These are phyloP conservation scores for Carex littledalei DNA, from an alignment of 176 grass and related monocot genomes.

Conservation along the genomic window DNA sequence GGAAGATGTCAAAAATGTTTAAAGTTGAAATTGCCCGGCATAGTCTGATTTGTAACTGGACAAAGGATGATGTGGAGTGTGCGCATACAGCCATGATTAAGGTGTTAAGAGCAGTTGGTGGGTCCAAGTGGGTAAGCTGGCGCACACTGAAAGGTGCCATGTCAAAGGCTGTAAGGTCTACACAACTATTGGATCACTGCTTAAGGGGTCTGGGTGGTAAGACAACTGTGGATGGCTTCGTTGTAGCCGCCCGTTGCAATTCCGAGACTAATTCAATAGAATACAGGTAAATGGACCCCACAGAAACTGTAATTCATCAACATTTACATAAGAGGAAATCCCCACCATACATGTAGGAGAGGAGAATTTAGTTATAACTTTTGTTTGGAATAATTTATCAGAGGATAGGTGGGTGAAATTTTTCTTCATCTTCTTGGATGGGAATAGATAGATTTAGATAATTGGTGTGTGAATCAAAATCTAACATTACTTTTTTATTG, in stretches of 20 bases:
- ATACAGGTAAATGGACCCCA: constrained; percentile 49
- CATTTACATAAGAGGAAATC: background rate
- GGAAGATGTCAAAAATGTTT: constrained; percentile 5
- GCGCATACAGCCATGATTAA: constrained; percentile 63
- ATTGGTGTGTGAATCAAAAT: background rate
- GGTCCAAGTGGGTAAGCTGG: constrained; percentile 65
- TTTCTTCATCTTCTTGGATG: background rate
- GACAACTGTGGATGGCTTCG: constrained; percentile 42
- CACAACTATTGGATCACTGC: constrained; percentile 66
- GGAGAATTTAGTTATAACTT: background rate
- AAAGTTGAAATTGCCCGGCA: constrained; percentile 29
- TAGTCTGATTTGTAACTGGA: constrained; percentile 34
- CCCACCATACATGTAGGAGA: background rate
- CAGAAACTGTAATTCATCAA: background rate
- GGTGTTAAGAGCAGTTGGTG: constrained; percentile 50
- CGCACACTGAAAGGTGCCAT: constrained; percentile 70
- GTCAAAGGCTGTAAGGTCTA: constrained; percentile 45
- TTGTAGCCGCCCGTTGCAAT: constrained; percentile 66
- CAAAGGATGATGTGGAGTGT: constrained; percentile 32
- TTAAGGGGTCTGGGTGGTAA: constrained; percentile 54
- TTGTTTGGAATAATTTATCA: background rate
- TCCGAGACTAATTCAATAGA: constrained; percentile 64
- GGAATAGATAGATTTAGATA: background rate
- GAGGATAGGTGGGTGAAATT: background rate
- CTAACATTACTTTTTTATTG: constrained; percentile 10